A percentile compares a stretch with the other conserved stretches of the same genome.
phyloP scores from a whole-genome alignment of 495 filamentous ascomycete genomes.

The Tricharina praecox region DNA sequence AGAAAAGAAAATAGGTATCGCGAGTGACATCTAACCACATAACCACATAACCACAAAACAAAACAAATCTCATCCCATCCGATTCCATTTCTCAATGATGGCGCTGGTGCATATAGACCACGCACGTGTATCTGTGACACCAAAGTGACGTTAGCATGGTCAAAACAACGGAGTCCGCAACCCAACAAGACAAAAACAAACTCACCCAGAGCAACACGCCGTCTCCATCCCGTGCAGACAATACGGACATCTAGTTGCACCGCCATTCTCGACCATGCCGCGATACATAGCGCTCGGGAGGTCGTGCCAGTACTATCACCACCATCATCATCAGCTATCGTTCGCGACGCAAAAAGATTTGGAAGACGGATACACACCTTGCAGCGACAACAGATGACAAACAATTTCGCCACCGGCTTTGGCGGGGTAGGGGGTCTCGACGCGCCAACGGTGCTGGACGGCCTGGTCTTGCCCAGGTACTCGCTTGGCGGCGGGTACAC shows the following conservation, averaged over 20 bases:
- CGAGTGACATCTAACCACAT: too few relatives aligned
- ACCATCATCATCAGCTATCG: too few relatives aligned
- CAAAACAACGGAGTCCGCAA: background rate
- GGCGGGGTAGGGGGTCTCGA: conserved; percentile 17
- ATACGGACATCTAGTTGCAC: conserved; percentile 54
- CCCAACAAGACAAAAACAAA: background rate
- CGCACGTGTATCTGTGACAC: conserved; percentile 20
- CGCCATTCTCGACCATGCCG: conserved; percentile 46
- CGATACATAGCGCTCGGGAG: conserved; percentile 60
- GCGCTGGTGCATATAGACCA: conserved; percentile 26
- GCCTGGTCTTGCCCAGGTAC: conserved; percentile 5
- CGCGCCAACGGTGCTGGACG: background rate
- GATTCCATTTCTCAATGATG: too few relatives aligned
- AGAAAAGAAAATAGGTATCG: too few relatives aligned
- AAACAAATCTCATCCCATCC: too few relatives aligned
- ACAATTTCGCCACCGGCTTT: conserved; percentile 50
- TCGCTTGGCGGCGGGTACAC: conserved; percentile 4
- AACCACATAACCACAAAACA: too few relatives aligned
- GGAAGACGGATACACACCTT: conserved; percentile 24
- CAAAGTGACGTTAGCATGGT: conserved; percentile 3
- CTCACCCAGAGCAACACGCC: conserved; percentile 56
- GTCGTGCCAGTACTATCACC: conserved; percentile 55
- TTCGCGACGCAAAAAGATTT: background rate
- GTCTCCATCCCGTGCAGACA: conserved; percentile 59
- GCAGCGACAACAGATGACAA: conserved; percentile 69